A percentile compares a stretch with the other conserved stretches of the same genome.
phyloP scores from a whole-genome alignment of 106 monocot genomes.

The Gastrodia elata region DNA sequence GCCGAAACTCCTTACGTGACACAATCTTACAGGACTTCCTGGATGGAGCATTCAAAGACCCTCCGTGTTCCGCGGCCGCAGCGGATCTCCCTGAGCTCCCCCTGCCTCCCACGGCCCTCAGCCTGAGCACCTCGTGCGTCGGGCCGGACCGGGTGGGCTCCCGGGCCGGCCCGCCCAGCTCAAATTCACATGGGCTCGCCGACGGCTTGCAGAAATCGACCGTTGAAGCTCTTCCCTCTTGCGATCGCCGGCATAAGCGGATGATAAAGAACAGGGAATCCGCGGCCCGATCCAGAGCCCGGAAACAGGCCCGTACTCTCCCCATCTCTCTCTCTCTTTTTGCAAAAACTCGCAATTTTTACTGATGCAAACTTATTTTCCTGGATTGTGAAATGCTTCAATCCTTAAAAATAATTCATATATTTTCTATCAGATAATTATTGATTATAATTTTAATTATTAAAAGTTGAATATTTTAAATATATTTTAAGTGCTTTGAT shows the following conservation, averaged over 20 bases:
- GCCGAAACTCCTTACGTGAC: constrained; percentile 8
- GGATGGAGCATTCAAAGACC: constrained; percentile 21
- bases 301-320: constrained; percentile 52
- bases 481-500: too few relatives aligned
- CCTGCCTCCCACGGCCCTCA: constrained; percentile 10
- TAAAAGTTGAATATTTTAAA: too few relatives aligned
- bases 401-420: too few relatives aligned
- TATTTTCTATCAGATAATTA: too few relatives aligned
- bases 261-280: constrained; percentile 91
- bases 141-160: neutral
- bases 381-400: too few relatives aligned
- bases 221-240: constrained; percentile 4
- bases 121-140: constrained; percentile 10
- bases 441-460: too few relatives aligned
- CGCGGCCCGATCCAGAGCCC: constrained; percentile 64
- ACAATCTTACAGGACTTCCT: constrained; percentile 55
- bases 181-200: too few relatives aligned
- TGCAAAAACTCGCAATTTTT: too few relatives aligned
- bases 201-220: neutral
- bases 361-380: too few relatives aligned
- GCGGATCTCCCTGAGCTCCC: neutral
- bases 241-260: constrained; percentile 48
- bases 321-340: neutral
- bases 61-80: neutral
- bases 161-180: neutral